phyloP scores from a whole-genome alignment of 306 rosid species.

The Gynostemma pentaphyllum region DNA sequence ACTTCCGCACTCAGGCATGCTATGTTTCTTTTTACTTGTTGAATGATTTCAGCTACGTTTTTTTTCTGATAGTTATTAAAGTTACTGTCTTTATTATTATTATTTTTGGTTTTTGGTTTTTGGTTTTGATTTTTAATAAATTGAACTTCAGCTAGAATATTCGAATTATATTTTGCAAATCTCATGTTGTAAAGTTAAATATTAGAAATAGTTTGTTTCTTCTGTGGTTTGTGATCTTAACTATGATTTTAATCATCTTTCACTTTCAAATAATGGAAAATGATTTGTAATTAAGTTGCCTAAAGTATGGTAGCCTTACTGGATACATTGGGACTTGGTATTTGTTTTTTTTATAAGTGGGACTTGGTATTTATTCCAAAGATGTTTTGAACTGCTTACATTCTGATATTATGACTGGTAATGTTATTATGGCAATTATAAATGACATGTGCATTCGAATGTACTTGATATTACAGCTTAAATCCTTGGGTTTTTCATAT shows the following conservation, averaged over 20 bases:
- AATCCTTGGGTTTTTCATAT: slow-evolving; percentile 90
- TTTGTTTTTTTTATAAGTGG: neutral
- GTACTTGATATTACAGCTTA: slow-evolving; percentile 44
- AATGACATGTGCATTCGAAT: neutral
- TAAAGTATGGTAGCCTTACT: neutral
- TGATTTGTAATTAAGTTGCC: neutral
- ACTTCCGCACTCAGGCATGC: slow-evolving; percentile 80
- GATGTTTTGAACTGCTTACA: neutral
- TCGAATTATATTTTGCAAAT: neutral
- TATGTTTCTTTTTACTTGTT: neutral
- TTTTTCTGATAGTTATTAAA: neutral
- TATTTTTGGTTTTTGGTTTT: neutral
- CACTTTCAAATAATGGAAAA: neutral
- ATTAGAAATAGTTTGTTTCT: neutral
- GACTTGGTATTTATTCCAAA: neutral
- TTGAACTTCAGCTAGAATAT: neutral
- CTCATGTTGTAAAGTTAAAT: neutral
- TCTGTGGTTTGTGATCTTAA: neutral
- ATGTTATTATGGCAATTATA: neutral
- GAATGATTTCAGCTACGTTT: neutral
- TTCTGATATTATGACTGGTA: neutral
- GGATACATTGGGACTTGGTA: neutral
- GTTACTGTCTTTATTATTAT: neutral
- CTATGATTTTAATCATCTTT: neutral
- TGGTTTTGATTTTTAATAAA: neutral